Percentiles rank a stretch among this genome's conserved stretches.
Evolutionary conservation across 2,329 filamentous ascomycete species (phyloP).

Genomic region (Talaromyces pinophilus): DNA sequence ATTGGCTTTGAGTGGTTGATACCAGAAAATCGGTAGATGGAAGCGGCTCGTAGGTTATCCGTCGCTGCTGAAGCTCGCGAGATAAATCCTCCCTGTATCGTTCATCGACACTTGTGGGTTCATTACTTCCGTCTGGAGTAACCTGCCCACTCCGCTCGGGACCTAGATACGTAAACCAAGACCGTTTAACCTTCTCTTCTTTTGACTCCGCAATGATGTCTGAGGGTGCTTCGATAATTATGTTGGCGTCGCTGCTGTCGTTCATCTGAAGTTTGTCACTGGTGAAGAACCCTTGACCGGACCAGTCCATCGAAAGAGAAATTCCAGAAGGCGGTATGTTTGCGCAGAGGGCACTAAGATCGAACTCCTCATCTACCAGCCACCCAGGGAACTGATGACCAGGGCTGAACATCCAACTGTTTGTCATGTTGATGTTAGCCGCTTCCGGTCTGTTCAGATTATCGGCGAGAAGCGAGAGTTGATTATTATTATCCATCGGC

Average conservation of each 20-base stretch:
- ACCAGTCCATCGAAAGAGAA: background rate
- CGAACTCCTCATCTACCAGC: slow-evolving; percentile 30
- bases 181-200: slow-evolving; percentile 4
- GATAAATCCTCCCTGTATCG: slow-evolving; percentile 23
- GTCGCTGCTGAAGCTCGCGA: slow-evolving; percentile 22
- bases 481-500: background rate
- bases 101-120: slow-evolving; percentile 1
- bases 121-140: slow-evolving; percentile 17
- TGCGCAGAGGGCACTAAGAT: slow-evolving; percentile 28
- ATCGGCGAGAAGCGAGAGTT: background rate
- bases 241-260: background rate
- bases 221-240: background rate
- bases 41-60: slow-evolving; percentile 23
- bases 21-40: slow-evolving; percentile 18
- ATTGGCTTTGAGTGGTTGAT: background rate
- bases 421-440: background rate
- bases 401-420: slow-evolving; percentile 20
- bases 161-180: slow-evolving; percentile 18
- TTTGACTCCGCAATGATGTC: background rate
- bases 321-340: slow-evolving; percentile 19
- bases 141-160: background rate
- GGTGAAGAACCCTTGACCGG: background rate
- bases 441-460: background rate
- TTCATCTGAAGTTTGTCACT: background rate
- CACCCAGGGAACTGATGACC: slow-evolving; percentile 25